These are phyloP conservation scores for Aspergillus sp. DNA, from an alignment of 2,329 filamentous ascomycete genomes.

Conservation along the genomic window DNA sequence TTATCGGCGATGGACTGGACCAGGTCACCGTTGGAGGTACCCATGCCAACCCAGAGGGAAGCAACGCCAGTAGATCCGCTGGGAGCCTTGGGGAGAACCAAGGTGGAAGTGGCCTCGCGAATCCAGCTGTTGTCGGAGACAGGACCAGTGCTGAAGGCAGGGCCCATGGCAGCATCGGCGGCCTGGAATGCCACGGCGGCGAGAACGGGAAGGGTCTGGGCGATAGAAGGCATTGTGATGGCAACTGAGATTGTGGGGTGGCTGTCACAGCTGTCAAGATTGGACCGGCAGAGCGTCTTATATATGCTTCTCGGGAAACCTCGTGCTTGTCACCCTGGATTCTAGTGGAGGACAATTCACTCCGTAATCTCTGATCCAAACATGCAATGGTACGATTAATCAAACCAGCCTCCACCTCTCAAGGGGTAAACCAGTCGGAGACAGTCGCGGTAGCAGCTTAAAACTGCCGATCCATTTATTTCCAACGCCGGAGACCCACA, in stretches of 20 bases:
- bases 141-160: slow-evolving; percentile 47
- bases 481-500: neutral
- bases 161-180: slow-evolving; percentile 30
- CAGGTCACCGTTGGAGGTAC: slow-evolving; percentile 47
- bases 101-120: slow-evolving; percentile 45
- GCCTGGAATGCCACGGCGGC: slow-evolving; percentile 13
- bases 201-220: slow-evolving; percentile 19
- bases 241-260: neutral
- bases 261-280: neutral
- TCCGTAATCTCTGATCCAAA: neutral
- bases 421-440: neutral
- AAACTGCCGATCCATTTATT: neutral
- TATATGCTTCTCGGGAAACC: neutral
- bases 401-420: neutral
- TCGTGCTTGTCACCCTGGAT: neutral
- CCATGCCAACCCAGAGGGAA: slow-evolving; percentile 52
- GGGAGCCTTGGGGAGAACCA: slow-evolving; percentile 43
- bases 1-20: slow-evolving; percentile 50
- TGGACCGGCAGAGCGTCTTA: neutral
- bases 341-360: neutral
- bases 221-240: slow-evolving; percentile 14
- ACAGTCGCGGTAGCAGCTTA: neutral
- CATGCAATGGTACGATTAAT: neutral
- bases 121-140: slow-evolving; percentile 43
- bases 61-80: slow-evolving; percentile 37